Base-by-base conservation (phyloP, 73 alveolate genomes). In the Urostyla sp. region DNA sequence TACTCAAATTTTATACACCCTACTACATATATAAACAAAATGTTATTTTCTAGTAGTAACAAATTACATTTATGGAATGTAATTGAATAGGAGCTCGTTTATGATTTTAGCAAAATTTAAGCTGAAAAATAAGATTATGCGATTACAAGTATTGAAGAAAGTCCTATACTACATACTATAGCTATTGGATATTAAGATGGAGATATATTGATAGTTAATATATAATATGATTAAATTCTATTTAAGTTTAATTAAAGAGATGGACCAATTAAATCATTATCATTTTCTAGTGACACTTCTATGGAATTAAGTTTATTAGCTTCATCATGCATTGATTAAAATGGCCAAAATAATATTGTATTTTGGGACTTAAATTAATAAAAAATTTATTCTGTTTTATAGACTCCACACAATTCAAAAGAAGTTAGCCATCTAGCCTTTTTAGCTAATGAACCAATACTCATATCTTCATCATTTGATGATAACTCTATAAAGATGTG, bases 401-500 rank as follows among this genome's bases (percentile, higher is more conserved):
- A 59, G 32, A 26, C 30, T 31, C 92, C 95, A n/a, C 94, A 92
- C 67, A 90, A 79, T 82, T 80, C 88, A 18, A 74, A 80, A 24
- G 50, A 69, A 61, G 72, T 92, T 27, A 73, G 85, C 27, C 81
- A 87, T 55, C 89, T 89, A 16, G 45, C 87, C 37, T 94, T 92
- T 72, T 60, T 92, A 44, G 89, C 96, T 11, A 90, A 87, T 55
- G 98, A 94, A 58, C 98, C 98, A 0, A 73, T 91, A 5, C 50
- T 94, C 51, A 58, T 94, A 21, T 79, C 87, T 1, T 53, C 95
- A 18, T 83, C 95, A 45, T 96, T 89, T n/a, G 83, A 78, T 52
- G 98, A 94, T 79, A 94, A 94, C 72, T 92, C 96, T 20, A 61
- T 94, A 34, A 94, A 92, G 86, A 91, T 92, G 97, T 94, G 94